These are phyloP conservation scores for Fusarium falciforme DNA, from an alignment of 2,329 filamentous ascomycete genomes.

Conservation along the genomic window DNA sequence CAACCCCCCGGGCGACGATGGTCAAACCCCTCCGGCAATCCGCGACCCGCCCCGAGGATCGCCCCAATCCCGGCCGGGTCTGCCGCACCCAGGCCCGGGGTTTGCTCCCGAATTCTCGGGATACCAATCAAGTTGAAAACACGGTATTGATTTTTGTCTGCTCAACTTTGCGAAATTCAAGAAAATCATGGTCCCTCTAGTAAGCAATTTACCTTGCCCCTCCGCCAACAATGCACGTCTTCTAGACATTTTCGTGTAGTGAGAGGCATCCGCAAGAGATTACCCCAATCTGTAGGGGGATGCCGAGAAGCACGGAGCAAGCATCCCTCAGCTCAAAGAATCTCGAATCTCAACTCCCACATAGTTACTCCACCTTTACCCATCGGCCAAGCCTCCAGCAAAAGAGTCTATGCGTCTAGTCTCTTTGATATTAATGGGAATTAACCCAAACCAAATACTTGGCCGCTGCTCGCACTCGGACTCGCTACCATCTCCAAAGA, in stretches of 20 bases:
- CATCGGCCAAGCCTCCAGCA: not conserved
- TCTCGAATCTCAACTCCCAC: not conserved
- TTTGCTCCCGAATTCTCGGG: constrained; percentile 1
- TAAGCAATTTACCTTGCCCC: not conserved
- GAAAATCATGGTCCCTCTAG: not conserved
- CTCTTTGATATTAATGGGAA: not conserved
- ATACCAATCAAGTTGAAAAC: not conserved
- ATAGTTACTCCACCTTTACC: not conserved
- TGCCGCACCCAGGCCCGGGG: not conserved
- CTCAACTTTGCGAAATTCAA: not conserved
- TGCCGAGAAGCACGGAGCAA: not conserved
- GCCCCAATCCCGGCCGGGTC: not conserved
- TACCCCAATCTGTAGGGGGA: not conserved
- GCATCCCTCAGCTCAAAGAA: not conserved
- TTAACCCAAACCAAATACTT: not conserved
- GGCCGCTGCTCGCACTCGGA: constrained; percentile 7
- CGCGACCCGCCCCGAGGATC: not conserved
- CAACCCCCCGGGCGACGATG: not conserved
- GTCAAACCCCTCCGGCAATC: not conserved
- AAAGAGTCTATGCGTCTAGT: not conserved
- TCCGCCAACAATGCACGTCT: not conserved
- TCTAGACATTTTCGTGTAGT: not conserved
- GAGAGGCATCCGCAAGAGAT: not conserved
- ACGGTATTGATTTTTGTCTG: not conserved
- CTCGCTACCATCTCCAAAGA: constrained; percentile 3